phyloP scores from a whole-genome alignment of 805 yeast species.

The Pichia cephalocereana region DNA sequence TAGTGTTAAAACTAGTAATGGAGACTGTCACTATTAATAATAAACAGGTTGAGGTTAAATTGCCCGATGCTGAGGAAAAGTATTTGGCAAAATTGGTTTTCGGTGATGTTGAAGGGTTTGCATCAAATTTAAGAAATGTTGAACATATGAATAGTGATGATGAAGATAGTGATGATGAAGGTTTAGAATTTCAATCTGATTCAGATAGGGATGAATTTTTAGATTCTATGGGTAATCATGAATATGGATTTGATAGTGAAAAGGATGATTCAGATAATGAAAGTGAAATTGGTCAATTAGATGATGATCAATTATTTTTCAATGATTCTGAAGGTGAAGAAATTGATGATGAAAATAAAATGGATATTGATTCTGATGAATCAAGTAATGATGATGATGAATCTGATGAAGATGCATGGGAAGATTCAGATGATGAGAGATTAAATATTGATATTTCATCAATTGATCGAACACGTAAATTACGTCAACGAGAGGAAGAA shows the following conservation, averaged over 20 bases:
- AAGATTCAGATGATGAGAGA: conserved; percentile 84
- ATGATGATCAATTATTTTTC: conserved; percentile 45
- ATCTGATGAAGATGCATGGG: conserved; percentile 51
- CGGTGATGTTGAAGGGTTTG: conserved; percentile 78
- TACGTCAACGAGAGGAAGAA: conserved; percentile 45
- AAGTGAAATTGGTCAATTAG: conserved; percentile 24
- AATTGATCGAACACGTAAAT: conserved; percentile 57
- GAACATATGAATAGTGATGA: conserved; percentile 46
- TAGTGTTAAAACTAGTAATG: neutral
- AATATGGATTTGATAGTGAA: conserved; percentile 27
- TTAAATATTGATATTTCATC: conserved; percentile 49
- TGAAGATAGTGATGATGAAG: conserved; percentile 28
- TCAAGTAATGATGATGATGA: conserved; percentile 2
- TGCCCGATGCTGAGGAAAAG: conserved; percentile 79
- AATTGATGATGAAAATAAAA: conserved; percentile 18
- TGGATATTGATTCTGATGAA: conserved; percentile 23
- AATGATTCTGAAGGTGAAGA: conserved; percentile 36
- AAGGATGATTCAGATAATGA: conserved; percentile 27
- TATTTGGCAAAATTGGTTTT: conserved; percentile 76
- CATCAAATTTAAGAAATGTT: conserved; percentile 48
- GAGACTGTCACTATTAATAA: conserved; percentile 3
- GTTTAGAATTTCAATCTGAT: conserved; percentile 10
- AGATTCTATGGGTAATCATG: conserved; percentile 36
- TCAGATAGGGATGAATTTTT: conserved; percentile 27
- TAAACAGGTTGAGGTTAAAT: conserved; percentile 33